phyloP scores from a whole-genome alignment of 371 early-diverging fungal genomes.

The Mucor piriformis region DNA sequence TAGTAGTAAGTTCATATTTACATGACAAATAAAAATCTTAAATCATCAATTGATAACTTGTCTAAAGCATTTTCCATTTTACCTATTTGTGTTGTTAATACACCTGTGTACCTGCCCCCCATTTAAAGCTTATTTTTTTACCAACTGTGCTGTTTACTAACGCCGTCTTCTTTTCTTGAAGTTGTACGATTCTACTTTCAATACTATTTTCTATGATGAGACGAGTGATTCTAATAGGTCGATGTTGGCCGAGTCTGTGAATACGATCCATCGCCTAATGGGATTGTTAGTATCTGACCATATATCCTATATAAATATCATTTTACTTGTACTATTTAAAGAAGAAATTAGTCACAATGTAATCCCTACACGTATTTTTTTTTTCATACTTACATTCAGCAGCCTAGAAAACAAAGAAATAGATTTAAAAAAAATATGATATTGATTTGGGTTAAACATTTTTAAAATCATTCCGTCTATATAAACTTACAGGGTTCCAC shows the following conservation, averaged over 20 bases:
- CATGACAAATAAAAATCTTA: slow-evolving; percentile 84
- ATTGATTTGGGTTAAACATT: background rate
- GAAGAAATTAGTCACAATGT: background rate
- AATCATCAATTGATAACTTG: slow-evolving; percentile 79
- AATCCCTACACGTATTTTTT: too few species aligned
- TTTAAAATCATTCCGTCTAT: background rate
- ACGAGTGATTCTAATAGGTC: slow-evolving; percentile 88
- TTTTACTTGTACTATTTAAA: slow-evolving; percentile 33
- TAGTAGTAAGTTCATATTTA: too few species aligned
- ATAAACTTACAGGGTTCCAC: slow-evolving; percentile 85
- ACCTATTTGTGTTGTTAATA: background rate
- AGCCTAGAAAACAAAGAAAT: slow-evolving; percentile 22
- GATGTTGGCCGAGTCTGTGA: slow-evolving; percentile 87
- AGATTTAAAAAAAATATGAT: background rate
- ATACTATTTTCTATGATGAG: slow-evolving; percentile 96
- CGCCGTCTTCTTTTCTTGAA: slow-evolving; percentile 95
- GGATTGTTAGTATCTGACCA: slow-evolving; percentile 33
- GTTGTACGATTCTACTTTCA: slow-evolving; percentile 89
- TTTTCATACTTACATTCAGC: slow-evolving; percentile 43
- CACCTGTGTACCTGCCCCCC: slow-evolving; percentile 34
- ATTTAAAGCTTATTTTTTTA: slow-evolving; percentile 30
- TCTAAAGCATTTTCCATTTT: slow-evolving; percentile 55
- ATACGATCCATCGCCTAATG: slow-evolving; percentile 91
- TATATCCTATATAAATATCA: background rate
- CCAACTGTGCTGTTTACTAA: slow-evolving; percentile 92